These are phyloP conservation scores for Sporothrix protearum DNA, from an alignment of 2,329 filamentous ascomycete species.

Conservation along the genomic window DNA sequence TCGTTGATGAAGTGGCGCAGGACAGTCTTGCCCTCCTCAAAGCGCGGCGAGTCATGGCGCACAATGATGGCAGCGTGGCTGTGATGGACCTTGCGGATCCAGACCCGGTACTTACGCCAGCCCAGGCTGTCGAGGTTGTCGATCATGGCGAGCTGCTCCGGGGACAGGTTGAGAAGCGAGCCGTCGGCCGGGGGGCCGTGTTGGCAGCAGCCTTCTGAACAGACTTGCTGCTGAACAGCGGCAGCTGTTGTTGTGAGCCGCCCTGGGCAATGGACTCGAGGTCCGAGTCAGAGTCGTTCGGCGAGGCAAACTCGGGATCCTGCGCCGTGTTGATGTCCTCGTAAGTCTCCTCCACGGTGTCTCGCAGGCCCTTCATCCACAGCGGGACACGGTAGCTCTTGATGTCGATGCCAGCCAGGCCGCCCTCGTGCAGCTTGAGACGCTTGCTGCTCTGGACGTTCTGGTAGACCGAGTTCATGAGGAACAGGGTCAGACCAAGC, in stretches of 20 bases:
- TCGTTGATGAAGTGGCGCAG: slow-evolving; percentile 75
- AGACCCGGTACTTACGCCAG: slow-evolving; percentile 65
- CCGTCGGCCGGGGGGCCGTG: slow-evolving; percentile 38
- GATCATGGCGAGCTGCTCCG: slow-evolving; percentile 82
- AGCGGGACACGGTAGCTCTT: slow-evolving; percentile 72
- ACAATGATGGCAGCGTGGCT: slow-evolving; percentile 90
- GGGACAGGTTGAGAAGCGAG: slow-evolving; percentile 72
- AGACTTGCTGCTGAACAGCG: neutral
- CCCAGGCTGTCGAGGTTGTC: slow-evolving; percentile 65
- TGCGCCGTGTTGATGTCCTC: slow-evolving; percentile 68
- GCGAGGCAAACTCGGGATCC: slow-evolving; percentile 65
- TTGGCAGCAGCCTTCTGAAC: slow-evolving; percentile 25
- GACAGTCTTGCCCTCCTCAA: slow-evolving; percentile 73
- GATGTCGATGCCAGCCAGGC: slow-evolving; percentile 63
- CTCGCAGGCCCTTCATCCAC: slow-evolving; percentile 70
- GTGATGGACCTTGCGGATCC: slow-evolving; percentile 74
- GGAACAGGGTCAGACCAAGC: slow-evolving; percentile 65
- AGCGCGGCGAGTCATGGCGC: slow-evolving; percentile 61
- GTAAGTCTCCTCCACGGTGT: slow-evolving; percentile 72
- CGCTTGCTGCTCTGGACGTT: slow-evolving; percentile 69
- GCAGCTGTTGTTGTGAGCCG: neutral
- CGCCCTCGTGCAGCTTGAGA: slow-evolving; percentile 71
- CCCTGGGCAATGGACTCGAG: slow-evolving; percentile 35
- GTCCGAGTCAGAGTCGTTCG: slow-evolving; percentile 39
- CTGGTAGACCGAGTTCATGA: slow-evolving; percentile 74